These are phyloP conservation scores for Fusarium drepaniforme DNA, from an alignment of 2,329 filamentous ascomycete species.

Conservation along the genomic window DNA sequence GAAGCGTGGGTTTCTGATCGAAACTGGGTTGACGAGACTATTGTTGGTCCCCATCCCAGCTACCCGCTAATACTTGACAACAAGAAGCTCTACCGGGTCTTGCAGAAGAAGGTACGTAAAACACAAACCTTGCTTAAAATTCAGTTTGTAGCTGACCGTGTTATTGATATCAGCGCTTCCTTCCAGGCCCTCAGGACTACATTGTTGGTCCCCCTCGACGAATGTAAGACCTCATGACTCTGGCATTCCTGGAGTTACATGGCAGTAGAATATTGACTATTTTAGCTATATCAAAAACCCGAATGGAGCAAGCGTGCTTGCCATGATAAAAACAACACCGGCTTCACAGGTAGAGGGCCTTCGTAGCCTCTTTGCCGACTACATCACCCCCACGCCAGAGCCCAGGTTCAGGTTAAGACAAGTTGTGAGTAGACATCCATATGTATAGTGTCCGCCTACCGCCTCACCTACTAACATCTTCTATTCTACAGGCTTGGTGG, in stretches of 20 bases:
- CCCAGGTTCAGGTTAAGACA: not conserved
- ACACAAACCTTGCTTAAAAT: too few relatives aligned
- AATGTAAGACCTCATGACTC: not conserved
- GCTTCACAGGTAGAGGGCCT: not conserved
- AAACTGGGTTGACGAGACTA: not conserved
- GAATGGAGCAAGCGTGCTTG: not conserved
- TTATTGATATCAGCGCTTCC: not conserved
- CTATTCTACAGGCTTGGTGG: not conserved
- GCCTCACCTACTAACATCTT: too few relatives aligned
- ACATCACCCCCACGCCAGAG: not conserved
- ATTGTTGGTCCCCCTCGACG: not conserved
- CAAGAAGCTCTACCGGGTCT: not conserved
- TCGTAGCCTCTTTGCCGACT: not conserved
- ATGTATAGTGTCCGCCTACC: too few relatives aligned
- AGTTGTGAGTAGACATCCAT: not conserved
- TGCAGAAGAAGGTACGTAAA: conserved; percentile 6
- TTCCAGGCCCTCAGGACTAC: not conserved
- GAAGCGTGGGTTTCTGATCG: conserved; percentile 17
- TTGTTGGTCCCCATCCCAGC: too few relatives aligned
- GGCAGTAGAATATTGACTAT: not conserved
- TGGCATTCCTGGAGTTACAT: too few relatives aligned
- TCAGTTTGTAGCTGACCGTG: too few relatives aligned
- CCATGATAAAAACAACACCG: not conserved
- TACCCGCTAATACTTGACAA: not conserved
- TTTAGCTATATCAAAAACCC: conserved; percentile 23